Conservation (phyloP, 1,284 basidiomycete genomes). For the Puccinia triticina region DNA sequence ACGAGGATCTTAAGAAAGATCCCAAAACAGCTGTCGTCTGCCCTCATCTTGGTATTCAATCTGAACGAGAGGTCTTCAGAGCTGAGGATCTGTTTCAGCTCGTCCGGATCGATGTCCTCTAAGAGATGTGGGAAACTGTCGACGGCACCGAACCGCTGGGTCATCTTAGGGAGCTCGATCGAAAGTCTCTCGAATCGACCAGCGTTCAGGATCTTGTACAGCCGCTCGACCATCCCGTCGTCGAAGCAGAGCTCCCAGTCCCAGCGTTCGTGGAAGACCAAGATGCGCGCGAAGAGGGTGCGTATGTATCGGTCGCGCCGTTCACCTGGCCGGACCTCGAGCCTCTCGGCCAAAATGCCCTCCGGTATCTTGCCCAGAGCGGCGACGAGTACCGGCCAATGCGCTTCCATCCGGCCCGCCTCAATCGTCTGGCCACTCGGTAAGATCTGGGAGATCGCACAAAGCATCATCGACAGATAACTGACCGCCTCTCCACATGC, state of each 20-base stretch:
- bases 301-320: conserved; percentile 40
- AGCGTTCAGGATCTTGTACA: conserved; percentile 41
- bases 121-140: conserved; percentile 36
- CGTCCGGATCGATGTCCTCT: conserved; percentile 8
- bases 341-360: conserved; percentile 1
- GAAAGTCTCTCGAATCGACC: conserved; percentile 13
- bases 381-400: conserved; percentile 35
- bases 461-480: conserved; percentile 39
- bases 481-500: conserved; percentile 25
- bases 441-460: conserved; percentile 38
- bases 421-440: background rate
- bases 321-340: conserved; percentile 13
- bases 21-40: conserved; percentile 43
- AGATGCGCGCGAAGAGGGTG: conserved; percentile 25
- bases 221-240: conserved; percentile 38
- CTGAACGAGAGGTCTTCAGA: conserved; percentile 15
- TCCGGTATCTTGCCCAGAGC: conserved; percentile 31
- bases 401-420: background rate
- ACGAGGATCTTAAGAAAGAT: conserved; percentile 45
- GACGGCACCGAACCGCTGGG: conserved; percentile 16
- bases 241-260: conserved; percentile 37
- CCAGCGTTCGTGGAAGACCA: conserved; percentile 46
- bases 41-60: conserved; percentile 5
- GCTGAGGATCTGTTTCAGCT: background rate
- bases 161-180: conserved; percentile 25